Percentiles rank a stretch among this genome's conserved stretches.
phyloP scores from a whole-genome alignment of 139 green algal genomes.

The Pleodorina starrii region DNA sequence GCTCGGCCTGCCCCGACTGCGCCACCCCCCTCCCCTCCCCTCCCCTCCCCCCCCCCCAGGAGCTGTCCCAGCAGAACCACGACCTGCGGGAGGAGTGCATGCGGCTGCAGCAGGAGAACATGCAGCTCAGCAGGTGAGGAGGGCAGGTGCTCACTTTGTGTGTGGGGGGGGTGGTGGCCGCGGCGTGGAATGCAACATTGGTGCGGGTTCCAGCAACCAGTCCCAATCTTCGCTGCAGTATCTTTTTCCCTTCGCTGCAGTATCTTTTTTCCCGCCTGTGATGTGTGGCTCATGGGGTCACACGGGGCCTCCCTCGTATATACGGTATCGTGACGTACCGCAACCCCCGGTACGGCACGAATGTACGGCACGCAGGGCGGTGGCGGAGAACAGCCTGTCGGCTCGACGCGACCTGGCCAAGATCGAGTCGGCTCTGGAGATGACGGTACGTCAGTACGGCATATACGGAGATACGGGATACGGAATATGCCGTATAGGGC shows the following conservation, averaged over 20 bases:
- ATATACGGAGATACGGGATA: no score
- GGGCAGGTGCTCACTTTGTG: no score
- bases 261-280: no score
- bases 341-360: neutral
- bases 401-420: constrained; percentile 46
- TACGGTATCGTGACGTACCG: neutral
- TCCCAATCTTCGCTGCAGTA: no score
- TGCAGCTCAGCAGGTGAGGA: constrained; percentile 49
- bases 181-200: no score
- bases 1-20: neutral
- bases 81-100: constrained; percentile 53
- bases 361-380: constrained; percentile 7
- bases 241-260: no score
- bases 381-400: constrained; percentile 40
- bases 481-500: no score
- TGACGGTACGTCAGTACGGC: constrained; percentile 22
- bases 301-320: no score
- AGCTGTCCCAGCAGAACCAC: constrained; percentile 53
- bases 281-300: no score
- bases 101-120: constrained; percentile 57
- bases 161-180: no score
- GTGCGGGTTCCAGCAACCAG: no score
- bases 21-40: neutral
- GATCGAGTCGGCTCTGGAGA: constrained; percentile 48
- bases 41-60: neutral